phyloP scores from a whole-genome alignment of 2,329 filamentous ascomycete genomes.

The Stemphylium vesicarium region DNA sequence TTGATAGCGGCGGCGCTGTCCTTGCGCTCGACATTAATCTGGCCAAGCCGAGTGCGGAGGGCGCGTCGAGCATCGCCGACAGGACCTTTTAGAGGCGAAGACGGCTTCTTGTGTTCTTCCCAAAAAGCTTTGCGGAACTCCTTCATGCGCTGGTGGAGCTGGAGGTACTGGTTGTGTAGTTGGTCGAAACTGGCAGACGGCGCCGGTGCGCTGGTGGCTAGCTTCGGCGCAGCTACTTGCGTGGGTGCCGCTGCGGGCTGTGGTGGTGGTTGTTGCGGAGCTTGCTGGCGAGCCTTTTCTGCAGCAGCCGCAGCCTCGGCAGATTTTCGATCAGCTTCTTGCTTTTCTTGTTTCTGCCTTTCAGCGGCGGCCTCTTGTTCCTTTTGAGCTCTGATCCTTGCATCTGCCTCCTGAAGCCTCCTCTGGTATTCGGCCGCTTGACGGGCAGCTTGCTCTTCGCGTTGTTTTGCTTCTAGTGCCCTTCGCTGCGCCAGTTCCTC shows the following conservation, averaged over 20 bases:
- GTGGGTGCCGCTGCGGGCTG: slow-evolving; percentile 12
- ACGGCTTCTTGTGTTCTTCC: slow-evolving; percentile 30
- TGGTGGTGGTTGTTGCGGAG: slow-evolving; percentile 15
- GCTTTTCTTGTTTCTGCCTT: slow-evolving; percentile 37
- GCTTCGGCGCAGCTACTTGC: slow-evolving; percentile 7
- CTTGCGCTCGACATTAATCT: slow-evolving; percentile 39
- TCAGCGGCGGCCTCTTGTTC: slow-evolving; percentile 39
- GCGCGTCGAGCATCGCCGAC: slow-evolving; percentile 44
- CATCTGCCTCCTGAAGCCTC: slow-evolving; percentile 40
- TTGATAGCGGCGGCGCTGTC: slow-evolving; percentile 37
- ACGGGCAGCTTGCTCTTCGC: slow-evolving; percentile 41
- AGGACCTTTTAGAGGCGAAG: slow-evolving; percentile 34
- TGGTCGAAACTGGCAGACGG: slow-evolving; percentile 32
- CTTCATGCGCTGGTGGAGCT: slow-evolving; percentile 47
- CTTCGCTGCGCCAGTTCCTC: slow-evolving; percentile 46
- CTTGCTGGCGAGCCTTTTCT: slow-evolving; percentile 31
- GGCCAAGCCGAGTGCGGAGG: slow-evolving; percentile 41
- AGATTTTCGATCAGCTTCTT: slow-evolving; percentile 38
- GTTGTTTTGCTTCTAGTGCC: slow-evolving; percentile 42
- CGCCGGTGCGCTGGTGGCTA: slow-evolving; percentile 13
- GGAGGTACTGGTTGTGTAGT: slow-evolving; percentile 44
- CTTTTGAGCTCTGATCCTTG: slow-evolving; percentile 37
- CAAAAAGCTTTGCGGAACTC: slow-evolving; percentile 41
- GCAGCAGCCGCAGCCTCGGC: slow-evolving; percentile 36
- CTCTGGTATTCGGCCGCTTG: slow-evolving; percentile 36